A percentile compares a stretch with the other conserved stretches of the same genome.
phyloP scores from a whole-genome alignment of 2,329 filamentous ascomycete species.

The Calonectria hawksworthii region DNA sequence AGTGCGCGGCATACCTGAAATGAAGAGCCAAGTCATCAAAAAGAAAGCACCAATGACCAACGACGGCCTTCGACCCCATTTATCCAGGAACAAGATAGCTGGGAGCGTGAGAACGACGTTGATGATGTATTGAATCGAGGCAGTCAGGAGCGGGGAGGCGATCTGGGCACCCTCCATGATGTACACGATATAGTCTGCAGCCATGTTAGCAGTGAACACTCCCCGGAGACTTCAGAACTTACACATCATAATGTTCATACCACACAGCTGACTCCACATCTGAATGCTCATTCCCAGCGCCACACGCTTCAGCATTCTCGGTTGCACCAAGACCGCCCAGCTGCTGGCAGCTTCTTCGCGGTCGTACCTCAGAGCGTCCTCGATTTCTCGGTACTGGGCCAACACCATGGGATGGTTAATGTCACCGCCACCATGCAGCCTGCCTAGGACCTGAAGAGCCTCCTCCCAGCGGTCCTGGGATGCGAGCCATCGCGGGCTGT shows the following conservation, averaged over 20 bases:
- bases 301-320: conserved; percentile 68
- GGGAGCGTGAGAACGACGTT: conserved; percentile 72
- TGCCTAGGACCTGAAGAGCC: conserved; percentile 69
- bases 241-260: conserved; percentile 73
- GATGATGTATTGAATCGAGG: conserved; percentile 75
- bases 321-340: conserved; percentile 63
- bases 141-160: conserved; percentile 68
- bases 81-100: conserved; percentile 72
- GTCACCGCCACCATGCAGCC: conserved; percentile 71
- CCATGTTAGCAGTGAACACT: conserved; percentile 17
- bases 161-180: conserved; percentile 72
- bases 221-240: conserved; percentile 18
- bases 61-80: conserved; percentile 68
- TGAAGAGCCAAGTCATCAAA: conserved; percentile 74
- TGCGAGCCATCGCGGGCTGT: conserved; percentile 79
- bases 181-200: conserved; percentile 68
- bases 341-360: conserved; percentile 64
- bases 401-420: conserved; percentile 70
- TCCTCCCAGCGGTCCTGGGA: conserved; percentile 77
- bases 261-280: conserved; percentile 71
- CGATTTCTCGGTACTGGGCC: conserved; percentile 73
- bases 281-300: conserved; percentile 70
- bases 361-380: conserved; percentile 68
- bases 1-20: conserved; percentile 60
- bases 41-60: conserved; percentile 68